A percentile compares a stretch with the other conserved stretches of the same genome.
Evolutionary conservation across 306 rosid genomes (phyloP).

Genomic region (Lupinus albus): DNA sequence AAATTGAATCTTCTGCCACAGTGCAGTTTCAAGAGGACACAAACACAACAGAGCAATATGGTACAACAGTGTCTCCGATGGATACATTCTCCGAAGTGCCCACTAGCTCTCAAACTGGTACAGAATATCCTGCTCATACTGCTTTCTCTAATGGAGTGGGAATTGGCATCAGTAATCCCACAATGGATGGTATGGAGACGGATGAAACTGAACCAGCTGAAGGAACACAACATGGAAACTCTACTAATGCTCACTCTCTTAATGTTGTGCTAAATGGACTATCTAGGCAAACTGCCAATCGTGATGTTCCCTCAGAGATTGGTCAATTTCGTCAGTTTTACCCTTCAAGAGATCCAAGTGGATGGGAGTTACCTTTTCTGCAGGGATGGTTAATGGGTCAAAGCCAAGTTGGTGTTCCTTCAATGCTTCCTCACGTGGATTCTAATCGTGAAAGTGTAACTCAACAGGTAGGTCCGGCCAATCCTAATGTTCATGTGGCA

Average conservation of each 20-base stretch:
- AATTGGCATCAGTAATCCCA: conserved; percentile 41
- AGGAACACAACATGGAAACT: conserved; percentile 48
- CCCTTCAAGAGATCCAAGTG: conserved; percentile 62
- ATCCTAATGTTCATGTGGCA: conserved; percentile 37
- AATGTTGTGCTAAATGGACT: conserved; percentile 46
- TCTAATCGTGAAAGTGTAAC: conserved; percentile 34
- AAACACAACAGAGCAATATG: conserved; percentile 72
- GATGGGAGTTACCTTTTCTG: conserved; percentile 90
- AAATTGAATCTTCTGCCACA: conserved; percentile 66
- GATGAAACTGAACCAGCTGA: conserved; percentile 40
- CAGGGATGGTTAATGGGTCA: conserved; percentile 97
- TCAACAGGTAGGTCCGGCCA: too few species aligned
- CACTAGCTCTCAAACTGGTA: conserved; percentile 41
- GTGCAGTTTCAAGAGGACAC: conserved; percentile 69
- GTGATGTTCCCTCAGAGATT: conserved; percentile 43
- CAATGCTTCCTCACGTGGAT: conserved; percentile 57
- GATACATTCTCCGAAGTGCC: conserved; percentile 55
- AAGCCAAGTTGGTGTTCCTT: conserved; percentile 72
- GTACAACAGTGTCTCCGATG: conserved; percentile 67
- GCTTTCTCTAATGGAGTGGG: conserved; percentile 52
- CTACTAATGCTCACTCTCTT: conserved; percentile 44
- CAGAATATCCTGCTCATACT: conserved; percentile 39
- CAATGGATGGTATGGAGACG: conserved; percentile 54
- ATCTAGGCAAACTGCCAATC: conserved; percentile 46
- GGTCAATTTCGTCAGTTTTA: conserved; percentile 53